Conservation (phyloP, 2,329 filamentous ascomycete species). For the Fusarium sp. region DNA sequence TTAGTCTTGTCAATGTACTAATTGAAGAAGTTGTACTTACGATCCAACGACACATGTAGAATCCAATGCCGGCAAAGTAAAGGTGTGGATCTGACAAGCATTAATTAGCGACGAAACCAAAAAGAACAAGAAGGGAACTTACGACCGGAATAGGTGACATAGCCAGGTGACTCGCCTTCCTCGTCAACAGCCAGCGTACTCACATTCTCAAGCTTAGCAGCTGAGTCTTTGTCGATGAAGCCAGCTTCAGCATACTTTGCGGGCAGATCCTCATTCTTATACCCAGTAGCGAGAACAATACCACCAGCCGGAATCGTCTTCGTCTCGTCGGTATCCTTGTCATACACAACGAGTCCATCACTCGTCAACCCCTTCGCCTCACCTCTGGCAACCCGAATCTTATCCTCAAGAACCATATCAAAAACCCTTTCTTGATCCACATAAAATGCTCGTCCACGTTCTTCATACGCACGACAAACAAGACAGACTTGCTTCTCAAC, state of each 20-base stretch:
- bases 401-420: neutral
- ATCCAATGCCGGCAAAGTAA: constrained; percentile 1
- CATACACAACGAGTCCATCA: neutral
- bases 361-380: neutral
- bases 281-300: neutral
- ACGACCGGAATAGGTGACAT: neutral
- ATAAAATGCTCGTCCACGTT: neutral
- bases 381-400: neutral
- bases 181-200: neutral
- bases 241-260: neutral
- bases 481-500: neutral
- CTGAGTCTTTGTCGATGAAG: neutral
- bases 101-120: neutral
- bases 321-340: neutral
- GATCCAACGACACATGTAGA: constrained; percentile 1
- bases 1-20: neutral
- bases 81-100: neutral
- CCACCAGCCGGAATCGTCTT: neutral
- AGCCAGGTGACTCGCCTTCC: neutral
- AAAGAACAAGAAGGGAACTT: neutral
- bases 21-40: neutral
- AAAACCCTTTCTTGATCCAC: neutral
- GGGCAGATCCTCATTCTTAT: neutral
- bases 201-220: neutral
- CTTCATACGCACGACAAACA: neutral